phyloP scores from a whole-genome alignment of 2,329 filamentous ascomycete species.

The Colletotrichum eremochloae region DNA sequence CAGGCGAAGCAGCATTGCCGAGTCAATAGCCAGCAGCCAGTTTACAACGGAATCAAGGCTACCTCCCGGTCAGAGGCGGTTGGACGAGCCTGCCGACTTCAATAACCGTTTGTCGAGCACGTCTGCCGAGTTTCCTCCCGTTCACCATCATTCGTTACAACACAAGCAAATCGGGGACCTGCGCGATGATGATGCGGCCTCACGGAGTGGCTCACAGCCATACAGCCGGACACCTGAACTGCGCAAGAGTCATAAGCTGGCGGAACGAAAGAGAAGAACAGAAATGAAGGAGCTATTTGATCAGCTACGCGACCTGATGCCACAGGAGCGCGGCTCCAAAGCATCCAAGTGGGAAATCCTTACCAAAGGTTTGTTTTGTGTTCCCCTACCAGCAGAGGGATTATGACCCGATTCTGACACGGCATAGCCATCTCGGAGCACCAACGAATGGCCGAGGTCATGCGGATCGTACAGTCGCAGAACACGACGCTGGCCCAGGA shows the following conservation, averaged over 20 bases:
- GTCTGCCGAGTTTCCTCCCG: slow-evolving; percentile 68
- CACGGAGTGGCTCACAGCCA: slow-evolving; percentile 72
- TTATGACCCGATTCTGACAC: slow-evolving; percentile 21
- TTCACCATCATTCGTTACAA: slow-evolving; percentile 82
- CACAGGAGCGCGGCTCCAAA: slow-evolving; percentile 84
- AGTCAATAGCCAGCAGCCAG: slow-evolving; percentile 84
- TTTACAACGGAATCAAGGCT: slow-evolving; percentile 81
- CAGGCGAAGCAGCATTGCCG: slow-evolving; percentile 80
- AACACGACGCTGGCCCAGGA: slow-evolving; percentile 58
- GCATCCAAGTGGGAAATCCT: slow-evolving; percentile 92
- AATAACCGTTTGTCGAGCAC: slow-evolving; percentile 61
- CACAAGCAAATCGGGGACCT: slow-evolving; percentile 79
- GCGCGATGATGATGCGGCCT: slow-evolving; percentile 69
- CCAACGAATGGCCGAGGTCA: slow-evolving; percentile 65
- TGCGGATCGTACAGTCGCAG: slow-evolving; percentile 62
- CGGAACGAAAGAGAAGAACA: slow-evolving; percentile 84
- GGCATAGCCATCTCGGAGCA: slow-evolving; percentile 72
- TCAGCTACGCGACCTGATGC: slow-evolving; percentile 81
- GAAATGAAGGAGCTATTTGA: slow-evolving; percentile 93
- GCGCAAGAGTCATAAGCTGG: slow-evolving; percentile 86
- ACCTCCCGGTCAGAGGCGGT: slow-evolving; percentile 77
- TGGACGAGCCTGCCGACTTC: slow-evolving; percentile 72
- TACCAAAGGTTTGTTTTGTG: slow-evolving; percentile 80
- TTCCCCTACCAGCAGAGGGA: no score
- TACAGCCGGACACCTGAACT: slow-evolving; percentile 88